These are phyloP conservation scores for Orbilia blumenaviensis DNA, from an alignment of 2,329 filamentous ascomycete species.

Conservation along the genomic window DNA sequence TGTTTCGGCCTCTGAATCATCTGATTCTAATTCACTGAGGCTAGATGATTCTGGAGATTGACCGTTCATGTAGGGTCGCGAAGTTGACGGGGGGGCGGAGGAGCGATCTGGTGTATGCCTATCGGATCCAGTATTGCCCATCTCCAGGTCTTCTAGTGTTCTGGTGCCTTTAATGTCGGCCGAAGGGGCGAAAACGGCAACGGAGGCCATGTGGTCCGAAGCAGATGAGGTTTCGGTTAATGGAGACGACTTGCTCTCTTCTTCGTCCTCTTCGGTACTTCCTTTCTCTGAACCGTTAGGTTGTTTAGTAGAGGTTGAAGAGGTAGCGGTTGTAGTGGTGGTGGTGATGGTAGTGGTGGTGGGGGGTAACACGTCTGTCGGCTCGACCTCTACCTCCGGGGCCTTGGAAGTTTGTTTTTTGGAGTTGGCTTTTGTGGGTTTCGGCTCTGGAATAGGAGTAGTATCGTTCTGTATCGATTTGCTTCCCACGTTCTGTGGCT, in stretches of 20 bases:
- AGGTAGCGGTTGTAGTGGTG: background rate
- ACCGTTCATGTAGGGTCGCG: slow-evolving; percentile 61
- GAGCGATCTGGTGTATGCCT: slow-evolving; percentile 51
- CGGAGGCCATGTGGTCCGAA: slow-evolving; percentile 49
- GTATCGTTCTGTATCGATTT: slow-evolving; percentile 33
- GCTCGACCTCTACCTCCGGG: slow-evolving; percentile 27
- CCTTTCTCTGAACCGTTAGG: slow-evolving; percentile 45
- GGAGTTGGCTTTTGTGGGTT: slow-evolving; percentile 9
- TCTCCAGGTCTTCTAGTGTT: slow-evolving; percentile 53
- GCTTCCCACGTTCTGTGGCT: slow-evolving; percentile 16
- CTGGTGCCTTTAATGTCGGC: slow-evolving; percentile 54
- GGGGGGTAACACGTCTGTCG: slow-evolving; percentile 49
- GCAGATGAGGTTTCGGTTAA: slow-evolving; percentile 48
- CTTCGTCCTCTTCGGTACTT: slow-evolving; percentile 51
- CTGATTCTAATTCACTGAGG: slow-evolving; percentile 63
- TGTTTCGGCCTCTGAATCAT: slow-evolving; percentile 72
- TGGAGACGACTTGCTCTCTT: slow-evolving; percentile 51
- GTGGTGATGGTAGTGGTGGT: slow-evolving; percentile 26
- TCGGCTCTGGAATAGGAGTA: slow-evolving; percentile 21
- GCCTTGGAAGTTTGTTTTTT: slow-evolving; percentile 35
- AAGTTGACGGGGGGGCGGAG: slow-evolving; percentile 63
- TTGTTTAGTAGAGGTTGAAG: slow-evolving; percentile 22
- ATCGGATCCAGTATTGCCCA: slow-evolving; percentile 56
- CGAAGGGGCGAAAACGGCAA: slow-evolving; percentile 49
- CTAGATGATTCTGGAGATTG: slow-evolving; percentile 59